A percentile compares a stretch with the other conserved stretches of the same genome.
phyloP scores from a whole-genome alignment of 139 green algal genomes.

The Cymbomonas tetramitiformis region DNA sequence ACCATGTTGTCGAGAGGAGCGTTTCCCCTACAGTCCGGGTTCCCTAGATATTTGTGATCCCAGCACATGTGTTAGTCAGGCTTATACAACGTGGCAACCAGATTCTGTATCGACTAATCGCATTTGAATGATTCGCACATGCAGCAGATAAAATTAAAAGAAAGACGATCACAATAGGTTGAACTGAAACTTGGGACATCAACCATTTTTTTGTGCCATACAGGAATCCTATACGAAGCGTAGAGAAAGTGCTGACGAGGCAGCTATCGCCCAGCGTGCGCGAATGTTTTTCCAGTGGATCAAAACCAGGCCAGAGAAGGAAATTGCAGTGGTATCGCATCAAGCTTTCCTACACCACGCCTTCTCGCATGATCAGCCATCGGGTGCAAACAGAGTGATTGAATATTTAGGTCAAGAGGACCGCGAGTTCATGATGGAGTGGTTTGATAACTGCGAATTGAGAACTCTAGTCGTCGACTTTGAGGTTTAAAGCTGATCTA shows the following conservation, averaged over 20 bases:
- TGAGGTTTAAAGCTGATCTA: not conserved
- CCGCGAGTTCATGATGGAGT: not conserved
- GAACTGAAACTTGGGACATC: no score
- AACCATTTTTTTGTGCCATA: no score
- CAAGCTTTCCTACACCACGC: not conserved
- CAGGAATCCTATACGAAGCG: not conserved
- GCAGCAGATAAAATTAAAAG: no score
- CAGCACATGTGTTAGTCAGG: no score
- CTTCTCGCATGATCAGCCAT: not conserved
- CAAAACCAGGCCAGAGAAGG: not conserved
- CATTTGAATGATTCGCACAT: no score
- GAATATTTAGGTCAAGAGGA: not conserved
- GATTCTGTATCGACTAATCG: no score
- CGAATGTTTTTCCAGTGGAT: conserved; percentile 1
- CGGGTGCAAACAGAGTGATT: not conserved
- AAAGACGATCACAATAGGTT: no score
- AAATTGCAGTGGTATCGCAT: conserved; percentile 1
- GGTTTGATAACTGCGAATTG: conserved; percentile 8
- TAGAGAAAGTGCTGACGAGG: not conserved
- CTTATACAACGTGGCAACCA: no score
- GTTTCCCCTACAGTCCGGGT: no score
- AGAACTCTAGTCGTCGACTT: not conserved
- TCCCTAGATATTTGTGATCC: no score
- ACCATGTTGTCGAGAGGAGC: no score
- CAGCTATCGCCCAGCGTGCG: not conserved